Evolutionary conservation across 1,284 basidiomycete genomes (phyloP).

Genomic region (Papiliotrema nemorosa): DNA sequence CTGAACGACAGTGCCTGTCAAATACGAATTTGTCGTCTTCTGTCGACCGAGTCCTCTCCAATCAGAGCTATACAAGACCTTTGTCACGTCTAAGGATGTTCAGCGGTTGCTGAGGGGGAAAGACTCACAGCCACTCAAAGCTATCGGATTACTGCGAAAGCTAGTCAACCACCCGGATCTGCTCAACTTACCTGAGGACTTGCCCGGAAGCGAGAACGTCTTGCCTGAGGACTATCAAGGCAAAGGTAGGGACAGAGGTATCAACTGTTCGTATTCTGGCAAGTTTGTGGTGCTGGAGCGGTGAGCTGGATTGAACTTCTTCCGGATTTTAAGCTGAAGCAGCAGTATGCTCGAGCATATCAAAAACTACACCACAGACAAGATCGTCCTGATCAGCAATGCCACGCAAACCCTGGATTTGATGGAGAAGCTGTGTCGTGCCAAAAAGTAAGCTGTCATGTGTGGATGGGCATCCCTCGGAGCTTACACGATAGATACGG

Average conservation of each 20-base stretch:
- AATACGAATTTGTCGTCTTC: constrained; percentile 99
- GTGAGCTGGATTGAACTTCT: constrained; percentile 50
- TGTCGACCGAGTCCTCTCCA: constrained; percentile 88
- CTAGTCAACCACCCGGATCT: constrained; percentile 97
- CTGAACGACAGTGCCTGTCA: constrained; percentile 75
- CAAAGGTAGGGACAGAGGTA: constrained; percentile 53
- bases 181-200: constrained; percentile 78
- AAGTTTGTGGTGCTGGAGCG: constrained; percentile 93
- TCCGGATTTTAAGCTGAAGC: no score
- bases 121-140: constrained; percentile 93
- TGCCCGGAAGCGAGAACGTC: constrained; percentile 76
- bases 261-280: constrained; percentile 77
- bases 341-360: constrained; percentile 80
- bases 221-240: constrained; percentile 71
- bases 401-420: constrained; percentile 96
- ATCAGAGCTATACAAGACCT: constrained; percentile 81
- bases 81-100: constrained; percentile 92
- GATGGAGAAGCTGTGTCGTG: constrained; percentile 80
- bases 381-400: constrained; percentile 98
- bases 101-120: constrained; percentile 84
- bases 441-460: constrained; percentile 62
- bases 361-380: constrained; percentile 76
- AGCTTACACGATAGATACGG: constrained; percentile 64
- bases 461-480: background rate
- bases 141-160: constrained; percentile 95